Evolutionary conservation across 1,284 basidiomycete genomes (phyloP), one percentile per base, ranked within the genome.

Genomic region (Trametes versicolor): DNA sequence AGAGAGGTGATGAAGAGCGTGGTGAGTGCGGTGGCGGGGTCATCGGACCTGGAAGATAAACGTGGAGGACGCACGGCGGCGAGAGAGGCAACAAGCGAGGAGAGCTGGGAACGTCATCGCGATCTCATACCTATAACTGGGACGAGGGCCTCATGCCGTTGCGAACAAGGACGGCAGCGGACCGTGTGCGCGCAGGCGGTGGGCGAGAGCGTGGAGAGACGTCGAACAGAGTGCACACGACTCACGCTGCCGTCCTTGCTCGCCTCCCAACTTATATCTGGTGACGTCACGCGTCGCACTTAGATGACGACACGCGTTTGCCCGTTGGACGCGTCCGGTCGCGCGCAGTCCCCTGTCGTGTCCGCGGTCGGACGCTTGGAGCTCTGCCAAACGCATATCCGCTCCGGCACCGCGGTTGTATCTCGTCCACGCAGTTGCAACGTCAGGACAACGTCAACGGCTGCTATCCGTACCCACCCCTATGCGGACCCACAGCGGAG

Each of bases 271-370:
- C 29, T 51, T 27, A 15, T 12, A 51, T 23, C 4, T 32, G 29
- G 43, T 67, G 66, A 67, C 66, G 66, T 67, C 66, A 67, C 66
- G 66, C 66, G 66, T 62, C 60, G 3, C 36, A 45, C 8, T 9
- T 25, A 1, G 34, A 62, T 67, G 66, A 67, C 62, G 66, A 47
- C 66, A 67, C 66, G 66, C 66, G 66, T 64, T 58, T 53, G 37
- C 62, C 41, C 27, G 54, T 49, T 50, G 29, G 62, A 67, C 62
- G 66, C 66, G 62, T 67, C 60, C 45, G 58, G 21, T 10, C 53
- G 21, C 32, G 57, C 34, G 41, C 41, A 17, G 15, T 39, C 37
- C 2, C 41, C 4, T 23, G 17, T 25, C 32, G 37, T 53, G 19
- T 36, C 41, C 27, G 21, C 50, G 6, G 36, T 29, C 39, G 17